These are phyloP conservation scores for Ceratocystis variospora DNA, from an alignment of 2,329 filamentous ascomycete genomes.

Conservation along the genomic window DNA sequence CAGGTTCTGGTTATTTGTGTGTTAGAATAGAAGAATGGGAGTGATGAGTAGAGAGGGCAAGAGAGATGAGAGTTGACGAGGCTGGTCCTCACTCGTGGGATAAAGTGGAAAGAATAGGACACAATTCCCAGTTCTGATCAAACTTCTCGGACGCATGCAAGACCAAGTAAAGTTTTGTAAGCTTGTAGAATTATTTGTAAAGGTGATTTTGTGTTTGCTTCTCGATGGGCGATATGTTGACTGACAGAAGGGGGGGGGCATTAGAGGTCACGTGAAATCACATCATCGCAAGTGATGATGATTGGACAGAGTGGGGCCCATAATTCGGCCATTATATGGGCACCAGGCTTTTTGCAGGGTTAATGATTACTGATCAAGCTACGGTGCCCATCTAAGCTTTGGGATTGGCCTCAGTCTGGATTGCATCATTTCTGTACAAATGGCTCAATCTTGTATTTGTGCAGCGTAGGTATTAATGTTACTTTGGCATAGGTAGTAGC, in stretches of 20 bases:
- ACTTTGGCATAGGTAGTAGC: not conserved
- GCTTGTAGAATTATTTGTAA: not conserved
- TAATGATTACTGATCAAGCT: not conserved
- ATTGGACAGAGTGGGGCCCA: constrained; percentile 17
- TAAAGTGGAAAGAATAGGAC: constrained; percentile 18
- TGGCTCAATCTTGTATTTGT: not conserved
- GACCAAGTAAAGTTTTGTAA: not conserved
- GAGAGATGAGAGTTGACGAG: constrained; percentile 2
- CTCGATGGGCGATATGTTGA: not conserved
- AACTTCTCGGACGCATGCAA: not conserved
- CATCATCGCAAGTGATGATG: constrained; percentile 14
- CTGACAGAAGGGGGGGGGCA: constrained; percentile 6
- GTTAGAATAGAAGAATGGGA: not conserved
- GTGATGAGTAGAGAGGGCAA: constrained; percentile 9
- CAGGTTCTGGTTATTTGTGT: not conserved
- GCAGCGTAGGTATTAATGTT: not conserved
- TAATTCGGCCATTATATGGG: not conserved
- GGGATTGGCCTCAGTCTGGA: not conserved
- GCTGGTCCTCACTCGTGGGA: constrained; percentile 4
- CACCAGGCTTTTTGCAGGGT: not conserved
- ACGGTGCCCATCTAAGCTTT: not conserved
- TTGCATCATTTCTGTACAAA: constrained; percentile 1
- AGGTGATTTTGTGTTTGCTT: not conserved
- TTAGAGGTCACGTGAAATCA: constrained; percentile 19
- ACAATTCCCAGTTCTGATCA: constrained; percentile 11